Percentiles rank a stretch among this genome's conserved stretches.
Conservation (phyloP, 73 alveolate species). For the Paramecium biaurelia region DNA sequence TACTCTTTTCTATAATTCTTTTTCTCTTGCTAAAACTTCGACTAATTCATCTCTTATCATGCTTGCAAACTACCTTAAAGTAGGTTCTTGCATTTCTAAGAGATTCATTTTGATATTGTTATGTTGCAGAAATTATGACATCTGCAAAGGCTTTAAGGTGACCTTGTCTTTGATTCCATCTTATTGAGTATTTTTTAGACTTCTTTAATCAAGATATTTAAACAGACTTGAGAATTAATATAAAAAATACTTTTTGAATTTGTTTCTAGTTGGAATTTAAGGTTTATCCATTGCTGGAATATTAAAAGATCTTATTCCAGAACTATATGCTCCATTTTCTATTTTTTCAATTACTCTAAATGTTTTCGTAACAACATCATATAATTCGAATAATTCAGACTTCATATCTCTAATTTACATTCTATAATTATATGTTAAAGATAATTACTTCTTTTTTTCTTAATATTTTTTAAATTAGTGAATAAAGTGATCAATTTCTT, state of each 20-base stretch:
- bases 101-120: not conserved
- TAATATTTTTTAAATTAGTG: slow-evolving; percentile 37
- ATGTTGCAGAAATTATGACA: not conserved
- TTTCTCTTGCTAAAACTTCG: slow-evolving; percentile 35
- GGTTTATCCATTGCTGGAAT: slow-evolving; percentile 59
- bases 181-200: slow-evolving; percentile 37
- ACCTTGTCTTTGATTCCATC: not conserved
- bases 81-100: not conserved
- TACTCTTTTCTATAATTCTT: slow-evolving; percentile 42
- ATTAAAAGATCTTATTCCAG: slow-evolving; percentile 58
- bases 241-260: slow-evolving; percentile 39
- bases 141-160: not conserved
- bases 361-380: slow-evolving; percentile 3
- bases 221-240: not conserved
- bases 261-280: slow-evolving; percentile 38
- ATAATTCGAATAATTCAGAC: slow-evolving; percentile 45
- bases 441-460: slow-evolving; percentile 44
- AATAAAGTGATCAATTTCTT: slow-evolving; percentile 54
- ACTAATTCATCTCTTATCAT: not conserved
- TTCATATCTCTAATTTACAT: slow-evolving; percentile 51
- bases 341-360: slow-evolving; percentile 50
- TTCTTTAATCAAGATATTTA: slow-evolving; percentile 48
- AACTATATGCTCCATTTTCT: slow-evolving; percentile 56
- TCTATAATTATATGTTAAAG: not conserved
- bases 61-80: not conserved